Percentiles rank a stretch among this genome's conserved stretches.
These are phyloP conservation scores for Patellaria atrata DNA, from an alignment of 495 filamentous ascomycete genomes.

Conservation along the genomic window DNA sequence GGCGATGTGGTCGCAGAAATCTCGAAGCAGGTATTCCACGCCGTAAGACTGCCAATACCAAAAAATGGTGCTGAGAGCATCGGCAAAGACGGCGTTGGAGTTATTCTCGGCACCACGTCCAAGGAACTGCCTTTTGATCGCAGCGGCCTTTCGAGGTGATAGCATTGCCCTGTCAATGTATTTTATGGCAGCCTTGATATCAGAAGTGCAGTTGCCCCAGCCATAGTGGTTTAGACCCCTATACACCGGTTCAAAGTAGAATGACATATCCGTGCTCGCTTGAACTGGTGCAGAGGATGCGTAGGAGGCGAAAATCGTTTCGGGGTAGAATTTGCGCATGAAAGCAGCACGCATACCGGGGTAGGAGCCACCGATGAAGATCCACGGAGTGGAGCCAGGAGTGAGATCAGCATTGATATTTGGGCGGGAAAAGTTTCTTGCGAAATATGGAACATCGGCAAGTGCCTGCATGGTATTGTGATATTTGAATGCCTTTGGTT, in stretches of 20 bases:
- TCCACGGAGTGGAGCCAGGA: constrained; percentile 38
- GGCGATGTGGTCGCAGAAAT: constrained; percentile 36
- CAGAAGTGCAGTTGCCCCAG: constrained; percentile 37
- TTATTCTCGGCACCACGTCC: constrained; percentile 35
- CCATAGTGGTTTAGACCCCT: constrained; percentile 38
- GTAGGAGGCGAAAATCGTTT: constrained; percentile 40
- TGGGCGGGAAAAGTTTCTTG: constrained; percentile 32
- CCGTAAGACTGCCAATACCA: constrained; percentile 36
- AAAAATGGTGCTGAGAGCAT: constrained; percentile 30
- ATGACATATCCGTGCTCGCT: constrained; percentile 40
- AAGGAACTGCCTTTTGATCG: constrained; percentile 37
- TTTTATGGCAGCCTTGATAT: constrained; percentile 36
- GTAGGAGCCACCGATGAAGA: constrained; percentile 47
- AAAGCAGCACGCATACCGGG: constrained; percentile 41
- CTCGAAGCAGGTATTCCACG: constrained; percentile 26
- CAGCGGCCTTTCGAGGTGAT: constrained; percentile 23
- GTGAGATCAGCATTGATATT: constrained; percentile 29
- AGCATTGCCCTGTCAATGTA: constrained; percentile 36
- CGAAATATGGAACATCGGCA: constrained; percentile 39
- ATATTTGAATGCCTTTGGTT: constrained; percentile 35
- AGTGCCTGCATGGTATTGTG: constrained; percentile 38
- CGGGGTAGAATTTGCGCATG: constrained; percentile 40
- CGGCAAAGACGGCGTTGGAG: constrained; percentile 36
- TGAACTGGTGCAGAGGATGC: constrained; percentile 43
- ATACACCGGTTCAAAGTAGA: constrained; percentile 42